Evolutionary conservation across 768 basidiomycete genomes (phyloP).

Genomic region (Rickenella mellea): DNA sequence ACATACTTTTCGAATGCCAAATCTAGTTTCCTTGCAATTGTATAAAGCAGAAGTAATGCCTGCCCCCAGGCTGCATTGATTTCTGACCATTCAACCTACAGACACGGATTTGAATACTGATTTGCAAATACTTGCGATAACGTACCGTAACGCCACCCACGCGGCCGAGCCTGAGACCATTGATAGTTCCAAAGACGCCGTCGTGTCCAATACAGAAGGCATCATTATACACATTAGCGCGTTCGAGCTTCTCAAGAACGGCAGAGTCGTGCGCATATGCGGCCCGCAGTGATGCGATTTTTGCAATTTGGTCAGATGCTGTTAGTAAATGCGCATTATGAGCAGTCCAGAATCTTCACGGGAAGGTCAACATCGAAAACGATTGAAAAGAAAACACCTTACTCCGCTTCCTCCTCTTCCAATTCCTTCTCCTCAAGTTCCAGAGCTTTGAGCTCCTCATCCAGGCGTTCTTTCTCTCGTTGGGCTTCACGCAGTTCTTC

Average conservation of each 20-base stretch:
- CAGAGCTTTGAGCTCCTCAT: constrained; percentile 57
- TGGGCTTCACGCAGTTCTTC: constrained; percentile 72
- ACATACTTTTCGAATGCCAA: constrained; percentile 78
- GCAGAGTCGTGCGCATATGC: constrained; percentile 72
- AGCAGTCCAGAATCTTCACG: constrained; percentile 66
- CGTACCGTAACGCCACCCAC: constrained; percentile 71
- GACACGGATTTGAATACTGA: not conserved
- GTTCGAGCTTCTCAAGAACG: constrained; percentile 75
- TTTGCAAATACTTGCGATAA: not conserved
- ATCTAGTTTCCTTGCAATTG: constrained; percentile 85
- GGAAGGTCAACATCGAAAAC: constrained; percentile 3
- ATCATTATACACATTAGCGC: constrained; percentile 92
- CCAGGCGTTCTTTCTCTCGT: constrained; percentile 65
- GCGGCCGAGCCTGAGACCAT: constrained; percentile 85
- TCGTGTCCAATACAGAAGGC: constrained; percentile 94
- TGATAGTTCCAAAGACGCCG: constrained; percentile 95
- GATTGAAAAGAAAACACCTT: constrained; percentile 20
- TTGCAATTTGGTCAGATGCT: constrained; percentile 56
- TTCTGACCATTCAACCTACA: constrained; percentile 93
- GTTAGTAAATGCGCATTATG: constrained; percentile 66
- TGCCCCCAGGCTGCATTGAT: constrained; percentile 99
- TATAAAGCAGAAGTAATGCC: constrained; percentile 83
- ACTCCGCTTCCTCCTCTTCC: constrained; percentile 82
- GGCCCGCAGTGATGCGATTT: constrained; percentile 62
- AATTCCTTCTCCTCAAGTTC: constrained; percentile 71